Evolutionary conservation across 306 rosid genomes (phyloP).

Genomic region (Fragaria iinumae): DNA sequence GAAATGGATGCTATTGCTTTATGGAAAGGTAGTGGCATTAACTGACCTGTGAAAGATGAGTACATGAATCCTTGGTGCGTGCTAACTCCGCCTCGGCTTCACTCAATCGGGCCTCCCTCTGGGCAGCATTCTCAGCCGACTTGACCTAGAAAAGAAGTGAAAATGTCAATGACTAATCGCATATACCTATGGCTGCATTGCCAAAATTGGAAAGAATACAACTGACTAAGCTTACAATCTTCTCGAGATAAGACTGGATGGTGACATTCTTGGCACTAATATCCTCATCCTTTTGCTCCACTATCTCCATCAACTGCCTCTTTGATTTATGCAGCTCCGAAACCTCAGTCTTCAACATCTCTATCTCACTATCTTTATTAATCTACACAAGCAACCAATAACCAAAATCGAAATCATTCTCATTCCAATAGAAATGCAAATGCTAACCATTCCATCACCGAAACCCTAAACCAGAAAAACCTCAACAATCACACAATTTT

Average conservation of each 20-base stretch:
- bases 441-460: not conserved
- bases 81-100: slow-evolving; percentile 69
- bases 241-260: slow-evolving; percentile 77
- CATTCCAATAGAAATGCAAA: not conserved
- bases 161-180: slow-evolving; percentile 8
- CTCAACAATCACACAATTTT: not conserved
- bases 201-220: slow-evolving; percentile 3
- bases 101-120: slow-evolving; percentile 71
- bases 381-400: slow-evolving; percentile 41
- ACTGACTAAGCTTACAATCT: slow-evolving; percentile 57
- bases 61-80: slow-evolving; percentile 55
- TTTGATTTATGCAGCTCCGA: slow-evolving; percentile 77
- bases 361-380: slow-evolving; percentile 82
- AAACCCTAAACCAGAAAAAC: slow-evolving; percentile 3
- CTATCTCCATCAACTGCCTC: slow-evolving; percentile 72
- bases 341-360: slow-evolving; percentile 69
- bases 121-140: slow-evolving; percentile 59
- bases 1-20: not conserved
- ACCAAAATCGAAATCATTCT: not conserved
- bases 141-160: slow-evolving; percentile 41
- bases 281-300: slow-evolving; percentile 66
- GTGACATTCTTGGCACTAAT: slow-evolving; percentile 74
- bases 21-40: not conserved
- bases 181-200: not conserved
- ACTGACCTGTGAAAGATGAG: slow-evolving; percentile 71